Conservation (phyloP, 2,329 filamentous ascomycete genomes). For the Fusarium albosuccineum region DNA sequence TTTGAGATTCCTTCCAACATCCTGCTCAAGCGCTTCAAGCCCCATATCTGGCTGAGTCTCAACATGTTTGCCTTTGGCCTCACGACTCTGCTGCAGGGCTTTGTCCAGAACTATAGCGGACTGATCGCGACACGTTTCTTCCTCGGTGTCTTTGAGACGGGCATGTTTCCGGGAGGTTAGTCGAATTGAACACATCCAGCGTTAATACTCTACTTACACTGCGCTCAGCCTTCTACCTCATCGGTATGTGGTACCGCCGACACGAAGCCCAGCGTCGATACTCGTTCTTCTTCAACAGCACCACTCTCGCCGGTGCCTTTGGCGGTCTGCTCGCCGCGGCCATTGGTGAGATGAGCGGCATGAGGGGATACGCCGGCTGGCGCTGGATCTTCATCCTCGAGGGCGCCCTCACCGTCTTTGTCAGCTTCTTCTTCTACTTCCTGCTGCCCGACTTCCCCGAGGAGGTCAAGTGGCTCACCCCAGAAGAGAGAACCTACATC, state of each 20-base stretch:
- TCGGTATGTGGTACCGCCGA: slow-evolving; percentile 92
- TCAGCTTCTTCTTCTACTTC: slow-evolving; percentile 75
- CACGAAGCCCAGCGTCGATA: slow-evolving; percentile 91
- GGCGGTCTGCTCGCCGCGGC: slow-evolving; percentile 87
- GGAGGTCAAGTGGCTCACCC: slow-evolving; percentile 77
- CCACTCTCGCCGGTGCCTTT: slow-evolving; percentile 84
- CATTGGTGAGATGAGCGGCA: slow-evolving; percentile 87
- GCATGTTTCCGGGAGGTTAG: slow-evolving; percentile 71
- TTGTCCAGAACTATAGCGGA: slow-evolving; percentile 82
- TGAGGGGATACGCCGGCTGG: slow-evolving; percentile 79
- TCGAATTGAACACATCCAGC: background rate
- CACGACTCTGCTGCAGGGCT: slow-evolving; percentile 79
- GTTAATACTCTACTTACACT: slow-evolving; percentile 54
- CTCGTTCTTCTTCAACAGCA: slow-evolving; percentile 92
- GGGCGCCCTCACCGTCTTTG: slow-evolving; percentile 72
- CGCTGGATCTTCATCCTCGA: slow-evolving; percentile 88
- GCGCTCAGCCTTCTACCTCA: slow-evolving; percentile 71
- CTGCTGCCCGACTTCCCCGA: slow-evolving; percentile 81
- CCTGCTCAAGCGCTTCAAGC: slow-evolving; percentile 72
- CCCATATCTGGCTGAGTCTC: slow-evolving; percentile 78
- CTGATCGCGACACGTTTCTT: slow-evolving; percentile 87
- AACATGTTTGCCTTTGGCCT: slow-evolving; percentile 91
- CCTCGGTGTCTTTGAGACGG: slow-evolving; percentile 80
- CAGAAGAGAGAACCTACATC: slow-evolving; percentile 77
- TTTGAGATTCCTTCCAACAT: slow-evolving; percentile 78